phyloP scores from a whole-genome alignment of 2,329 filamentous ascomycete genomes.

The Akanthomyces muscarius region DNA sequence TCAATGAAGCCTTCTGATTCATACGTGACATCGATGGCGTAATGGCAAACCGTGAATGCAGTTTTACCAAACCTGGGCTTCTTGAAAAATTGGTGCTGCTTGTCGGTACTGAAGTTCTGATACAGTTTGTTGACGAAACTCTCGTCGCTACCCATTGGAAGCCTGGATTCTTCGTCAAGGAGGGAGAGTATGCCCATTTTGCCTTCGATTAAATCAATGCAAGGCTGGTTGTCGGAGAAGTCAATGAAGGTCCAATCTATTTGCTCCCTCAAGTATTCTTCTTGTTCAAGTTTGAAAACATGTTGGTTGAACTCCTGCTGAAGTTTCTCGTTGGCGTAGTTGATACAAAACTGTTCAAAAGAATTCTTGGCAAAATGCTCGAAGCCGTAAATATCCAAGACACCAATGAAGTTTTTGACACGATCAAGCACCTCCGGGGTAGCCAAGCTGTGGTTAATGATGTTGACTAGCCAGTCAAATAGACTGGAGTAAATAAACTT shows the following conservation, averaged over 20 bases:
- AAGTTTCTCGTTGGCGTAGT: slow-evolving; percentile 98
- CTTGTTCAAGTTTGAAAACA: slow-evolving; percentile 98
- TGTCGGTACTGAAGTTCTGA: slow-evolving; percentile 84
- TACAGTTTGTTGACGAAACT: slow-evolving; percentile 96
- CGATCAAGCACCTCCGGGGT: slow-evolving; percentile 80
- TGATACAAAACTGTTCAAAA: slow-evolving; percentile 99
- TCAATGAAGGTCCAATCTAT: slow-evolving; percentile 99
- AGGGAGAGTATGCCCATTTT: slow-evolving; percentile 91
- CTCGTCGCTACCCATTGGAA: slow-evolving; percentile 96
- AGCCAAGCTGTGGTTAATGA: slow-evolving; percentile 86
- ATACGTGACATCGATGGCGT: slow-evolving; percentile 96
- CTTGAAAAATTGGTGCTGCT: slow-evolving; percentile 90
- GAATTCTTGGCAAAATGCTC: slow-evolving; percentile 99
- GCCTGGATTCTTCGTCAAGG: slow-evolving; percentile 89
- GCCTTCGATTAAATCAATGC: slow-evolving; percentile 96
- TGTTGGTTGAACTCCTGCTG: slow-evolving; percentile 99
- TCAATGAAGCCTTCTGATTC: slow-evolving; percentile 99
- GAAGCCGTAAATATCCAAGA: slow-evolving; percentile 98
- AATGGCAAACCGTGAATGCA: slow-evolving; percentile 96
- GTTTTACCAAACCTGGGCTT: slow-evolving; percentile 98
- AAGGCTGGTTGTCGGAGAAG: slow-evolving; percentile 98
- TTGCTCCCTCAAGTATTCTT: slow-evolving; percentile 92
- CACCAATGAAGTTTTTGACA: slow-evolving; percentile 89
- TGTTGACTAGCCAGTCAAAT: slow-evolving; percentile 99
- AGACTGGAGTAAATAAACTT: slow-evolving; percentile 98